Base-by-base conservation (phyloP, 495 filamentous ascomycete genomes). In the Talaromyces proteolyticus region DNA sequence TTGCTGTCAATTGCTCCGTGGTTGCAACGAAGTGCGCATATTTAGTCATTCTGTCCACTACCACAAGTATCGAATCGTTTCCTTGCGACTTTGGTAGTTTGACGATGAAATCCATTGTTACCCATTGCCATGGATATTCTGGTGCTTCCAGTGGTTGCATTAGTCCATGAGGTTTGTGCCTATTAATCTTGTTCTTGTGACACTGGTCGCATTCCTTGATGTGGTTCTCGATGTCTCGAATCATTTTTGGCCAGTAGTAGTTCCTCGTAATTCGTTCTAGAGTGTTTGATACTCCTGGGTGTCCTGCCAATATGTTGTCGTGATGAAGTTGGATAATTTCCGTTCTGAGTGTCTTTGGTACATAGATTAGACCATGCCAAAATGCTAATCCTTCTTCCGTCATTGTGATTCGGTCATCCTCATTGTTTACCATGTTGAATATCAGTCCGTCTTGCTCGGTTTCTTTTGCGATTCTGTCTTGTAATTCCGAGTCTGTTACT, bases 81-180 rank as follows among this genome's bases (percentile, higher is more conserved):
- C 25, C 3, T 45, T 45, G 1, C 8, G 16, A 16, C 1, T 1
- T 16, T 45, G 16, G 10, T 25, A 45, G 10, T 24, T 24, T 25
- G 1, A 19, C 16, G 10, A 59, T 56, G 18, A 64, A 57, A 20
- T 64, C 51, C 12, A 59, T 52, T 0, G 48, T 59, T 8, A 62
- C 54, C 4, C 20, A 52, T 34, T 50, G 23, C 50, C 36, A 62
- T 10, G 29, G 47, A 5, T 42, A 0, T 19, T 14, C 51, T 4
- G 49, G 47, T 0, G 41, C 17, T 8, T 59, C 42, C 2, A 49
- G 17, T 0, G 47, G 43, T 24, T 57, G 24, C 17, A 62, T 44
- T 7, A 58, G 29, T 14, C 56, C 43, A 29, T 53, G 49, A 2
- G 42, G 50, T 17, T 44, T 53, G 36, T 52, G 42, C 0, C 19